phyloP scores from a whole-genome alignment of 805 yeast species.

The Saturnispora diversa region DNA sequence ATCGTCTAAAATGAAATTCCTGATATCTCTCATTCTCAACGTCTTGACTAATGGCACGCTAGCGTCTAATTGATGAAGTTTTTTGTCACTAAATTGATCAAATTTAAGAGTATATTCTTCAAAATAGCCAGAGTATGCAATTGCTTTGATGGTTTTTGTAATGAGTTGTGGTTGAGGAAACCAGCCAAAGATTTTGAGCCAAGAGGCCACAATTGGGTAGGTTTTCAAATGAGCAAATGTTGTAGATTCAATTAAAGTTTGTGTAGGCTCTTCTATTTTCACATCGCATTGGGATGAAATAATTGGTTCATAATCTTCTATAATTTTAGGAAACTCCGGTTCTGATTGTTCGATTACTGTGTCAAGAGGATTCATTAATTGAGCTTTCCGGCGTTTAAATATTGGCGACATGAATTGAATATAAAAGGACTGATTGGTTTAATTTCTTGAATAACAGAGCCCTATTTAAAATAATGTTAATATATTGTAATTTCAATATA shows the following conservation, averaged over 20 bases:
- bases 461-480: too few relatives aligned
- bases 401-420: too few relatives aligned
- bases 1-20: slow-evolving; percentile 32
- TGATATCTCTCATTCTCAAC: slow-evolving; percentile 40
- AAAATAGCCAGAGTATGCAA: slow-evolving; percentile 22
- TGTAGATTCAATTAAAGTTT: slow-evolving; percentile 23
- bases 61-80: slow-evolving; percentile 47
- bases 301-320: too few relatives aligned
- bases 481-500: too few relatives aligned
- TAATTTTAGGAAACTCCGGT: too few relatives aligned
- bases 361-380: too few relatives aligned
- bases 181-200: slow-evolving; percentile 24
- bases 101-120: slow-evolving; percentile 22
- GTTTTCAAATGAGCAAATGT: slow-evolving; percentile 36
- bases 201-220: slow-evolving; percentile 40
- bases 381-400: too few relatives aligned
- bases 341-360: too few relatives aligned
- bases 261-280: neutral
- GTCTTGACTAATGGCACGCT: slow-evolving; percentile 53
- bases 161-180: slow-evolving; percentile 24
- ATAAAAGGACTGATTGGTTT: too few relatives aligned
- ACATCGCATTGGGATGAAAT: neutral
- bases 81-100: slow-evolving; percentile 46
- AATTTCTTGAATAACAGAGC: too few relatives aligned
- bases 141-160: slow-evolving; percentile 19